Conservation (phyloP, 2,329 filamentous ascomycete species). For the Boeremia lycopersici region DNA sequence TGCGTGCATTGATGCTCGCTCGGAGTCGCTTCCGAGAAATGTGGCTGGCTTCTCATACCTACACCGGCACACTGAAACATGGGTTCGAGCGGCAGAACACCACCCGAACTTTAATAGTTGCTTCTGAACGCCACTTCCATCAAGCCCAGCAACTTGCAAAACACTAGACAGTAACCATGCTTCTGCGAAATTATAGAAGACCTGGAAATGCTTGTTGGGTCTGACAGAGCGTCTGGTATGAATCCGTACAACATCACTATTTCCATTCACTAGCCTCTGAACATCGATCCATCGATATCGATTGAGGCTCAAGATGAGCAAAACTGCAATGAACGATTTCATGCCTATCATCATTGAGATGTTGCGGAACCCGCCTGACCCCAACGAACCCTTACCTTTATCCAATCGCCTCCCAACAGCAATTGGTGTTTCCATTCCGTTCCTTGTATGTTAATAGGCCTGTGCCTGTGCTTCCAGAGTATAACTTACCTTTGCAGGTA, state of each 20-base stretch:
- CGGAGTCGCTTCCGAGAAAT: neutral
- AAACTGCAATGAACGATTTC: neutral
- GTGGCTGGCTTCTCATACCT: neutral
- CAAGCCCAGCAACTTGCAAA: neutral
- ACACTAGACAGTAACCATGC: neutral
- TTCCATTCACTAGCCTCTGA: neutral
- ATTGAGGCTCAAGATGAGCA: neutral
- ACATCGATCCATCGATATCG: neutral
- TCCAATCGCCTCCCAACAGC: neutral
- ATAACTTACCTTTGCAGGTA: neutral
- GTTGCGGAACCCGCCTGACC: constrained; percentile 3
- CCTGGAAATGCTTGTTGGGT: neutral
- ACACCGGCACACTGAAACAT: neutral
- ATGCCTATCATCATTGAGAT: constrained; percentile 1
- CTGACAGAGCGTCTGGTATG: neutral
- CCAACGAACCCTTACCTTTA: neutral
- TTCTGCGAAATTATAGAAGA: neutral
- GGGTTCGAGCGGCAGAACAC: neutral
- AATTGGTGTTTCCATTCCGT: constrained; percentile 1
- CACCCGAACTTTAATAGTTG: neutral
- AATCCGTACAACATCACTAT: neutral
- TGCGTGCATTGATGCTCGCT: neutral
- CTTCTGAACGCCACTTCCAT: neutral
- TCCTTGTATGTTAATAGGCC: neutral
- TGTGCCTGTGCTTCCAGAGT: too few relatives aligned